Base-by-base conservation (phyloP, 2,329 filamentous ascomycete species). In the Colletotrichum sublineola region DNA sequence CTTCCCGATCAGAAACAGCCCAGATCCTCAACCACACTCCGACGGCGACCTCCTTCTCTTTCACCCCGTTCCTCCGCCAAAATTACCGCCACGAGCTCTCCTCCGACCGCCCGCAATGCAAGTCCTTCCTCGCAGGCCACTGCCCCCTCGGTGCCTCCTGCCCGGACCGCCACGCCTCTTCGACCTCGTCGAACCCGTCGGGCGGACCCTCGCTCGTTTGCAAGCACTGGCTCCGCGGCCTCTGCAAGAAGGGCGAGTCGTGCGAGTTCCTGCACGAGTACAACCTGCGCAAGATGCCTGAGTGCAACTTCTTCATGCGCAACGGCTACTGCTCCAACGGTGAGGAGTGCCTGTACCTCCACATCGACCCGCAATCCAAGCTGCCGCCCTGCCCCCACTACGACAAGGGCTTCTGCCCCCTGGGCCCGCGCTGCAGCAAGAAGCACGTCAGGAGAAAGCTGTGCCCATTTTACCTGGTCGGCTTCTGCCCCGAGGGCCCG, bases 231-330 rank as follows among this genome's bases (percentile, higher is more conserved):
- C 91, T 98, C 79, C 94, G 97, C 75, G 96, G 95, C 0, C 90
- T 99, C 29, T 99, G 96, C 87, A 99, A 99, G 81, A 98, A 98
- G 84, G 96, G 96, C 78, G 93, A 98, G 80, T 90, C 91, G 76
- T 99, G 96, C 90, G 96, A 99, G 85, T 99, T 98, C 79, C 87
- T 98, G 61, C 96, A 99, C 87, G 96, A 98, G 84, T 99, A 98
- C 86, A 98, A 99, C 84, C 89, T 99, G 77, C 92, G 96, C 75
- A 95, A 96, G 82, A 98, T 98, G 94, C 95, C 96, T 74, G 96
- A 98, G 85, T 99, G 96, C 85, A 97, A 97, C 79, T 97, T 97
- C 83, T 98, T 96, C 84, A 92, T 95, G 70, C 90, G 95, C 73
- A 97, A 96, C 80, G 94, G 94, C 68, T 98, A 97, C 81, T 99